Evolutionary conservation across 768 basidiomycete species (phyloP).

Genomic region (Mrakia hoshinonis): DNA sequence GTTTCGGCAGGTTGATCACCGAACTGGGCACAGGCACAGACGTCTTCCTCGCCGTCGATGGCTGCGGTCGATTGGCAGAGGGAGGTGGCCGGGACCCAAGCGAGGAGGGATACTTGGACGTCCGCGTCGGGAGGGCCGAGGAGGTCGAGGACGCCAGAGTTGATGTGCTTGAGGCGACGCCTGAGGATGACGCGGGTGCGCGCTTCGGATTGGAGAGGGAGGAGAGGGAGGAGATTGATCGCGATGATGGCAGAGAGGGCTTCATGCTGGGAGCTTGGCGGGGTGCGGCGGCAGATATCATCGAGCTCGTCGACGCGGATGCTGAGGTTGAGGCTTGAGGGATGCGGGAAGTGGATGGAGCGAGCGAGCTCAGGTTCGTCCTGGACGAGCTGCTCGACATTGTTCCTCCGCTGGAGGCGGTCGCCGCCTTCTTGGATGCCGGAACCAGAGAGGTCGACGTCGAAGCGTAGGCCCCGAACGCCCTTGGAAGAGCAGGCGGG

Average conservation of each 20-base stretch:
- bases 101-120: constrained; percentile 9
- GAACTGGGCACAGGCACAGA: constrained; percentile 7
- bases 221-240: not conserved
- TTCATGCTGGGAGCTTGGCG: not conserved
- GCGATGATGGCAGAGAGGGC: not conserved
- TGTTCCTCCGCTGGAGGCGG: not conserved
- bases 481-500: not conserved
- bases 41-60: constrained; percentile 10
- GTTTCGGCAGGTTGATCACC: not conserved
- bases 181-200: not conserved
- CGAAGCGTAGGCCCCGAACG: not conserved
- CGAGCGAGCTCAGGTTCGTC: constrained; percentile 2
- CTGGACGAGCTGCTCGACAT: not conserved
- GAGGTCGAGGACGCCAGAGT: not conserved
- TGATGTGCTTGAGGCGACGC: too few relatives aligned
- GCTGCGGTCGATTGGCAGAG: not conserved
- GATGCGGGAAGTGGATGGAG: not conserved
- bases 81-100: constrained; percentile 6
- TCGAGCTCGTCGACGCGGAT: not conserved
- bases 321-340: not conserved
- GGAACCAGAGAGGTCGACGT: constrained; percentile 1
- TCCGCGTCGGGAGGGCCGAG: not conserved
- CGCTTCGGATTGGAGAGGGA: not conserved
- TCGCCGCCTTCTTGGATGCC: not conserved
- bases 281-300: not conserved